phyloP scores from a whole-genome alignment of 495 filamentous ascomycete species.

The Talaromyces adpressus region DNA sequence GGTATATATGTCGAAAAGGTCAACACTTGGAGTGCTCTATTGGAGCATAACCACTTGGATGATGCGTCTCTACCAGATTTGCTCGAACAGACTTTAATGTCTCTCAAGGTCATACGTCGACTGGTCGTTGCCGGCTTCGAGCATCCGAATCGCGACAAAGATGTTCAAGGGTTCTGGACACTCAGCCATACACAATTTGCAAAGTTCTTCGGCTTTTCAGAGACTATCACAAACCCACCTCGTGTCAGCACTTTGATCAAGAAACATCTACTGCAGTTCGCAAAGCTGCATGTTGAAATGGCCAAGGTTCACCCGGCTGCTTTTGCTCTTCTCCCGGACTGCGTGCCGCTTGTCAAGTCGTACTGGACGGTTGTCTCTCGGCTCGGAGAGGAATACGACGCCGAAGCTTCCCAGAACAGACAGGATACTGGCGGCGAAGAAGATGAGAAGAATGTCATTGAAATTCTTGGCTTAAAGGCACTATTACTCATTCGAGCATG shows the following conservation, averaged over 20 bases:
- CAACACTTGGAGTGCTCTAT: conserved; percentile 57
- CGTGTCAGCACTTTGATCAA: conserved; percentile 49
- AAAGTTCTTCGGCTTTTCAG: conserved; percentile 48
- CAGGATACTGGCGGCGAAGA: conserved; percentile 13
- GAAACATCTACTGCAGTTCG: conserved; percentile 80
- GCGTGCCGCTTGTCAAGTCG: conserved; percentile 61
- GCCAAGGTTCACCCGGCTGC: conserved; percentile 63
- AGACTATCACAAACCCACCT: conserved; percentile 17
- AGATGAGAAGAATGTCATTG: conserved; percentile 54
- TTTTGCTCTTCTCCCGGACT: conserved; percentile 74
- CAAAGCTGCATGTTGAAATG: conserved; percentile 89
- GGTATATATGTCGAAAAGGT: conserved; percentile 70
- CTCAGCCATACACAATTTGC: conserved; percentile 64
- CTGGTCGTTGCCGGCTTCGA: conserved; percentile 78
- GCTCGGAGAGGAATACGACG: conserved; percentile 62
- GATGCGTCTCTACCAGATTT: conserved; percentile 50
- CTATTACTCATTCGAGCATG: conserved; percentile 79
- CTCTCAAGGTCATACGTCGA: conserved; percentile 73
- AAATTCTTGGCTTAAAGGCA: conserved; percentile 72
- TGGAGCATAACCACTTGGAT: conserved; percentile 48
- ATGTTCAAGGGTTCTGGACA: conserved; percentile 72
- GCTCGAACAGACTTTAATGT: conserved; percentile 67
- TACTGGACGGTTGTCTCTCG: conserved; percentile 78
- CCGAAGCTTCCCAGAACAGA: neutral
- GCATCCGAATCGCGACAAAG: conserved; percentile 66